These are phyloP conservation scores for Ceratobasidium sp. DNA, from an alignment of 1,284 basidiomycete genomes.

Conservation along the genomic window DNA sequence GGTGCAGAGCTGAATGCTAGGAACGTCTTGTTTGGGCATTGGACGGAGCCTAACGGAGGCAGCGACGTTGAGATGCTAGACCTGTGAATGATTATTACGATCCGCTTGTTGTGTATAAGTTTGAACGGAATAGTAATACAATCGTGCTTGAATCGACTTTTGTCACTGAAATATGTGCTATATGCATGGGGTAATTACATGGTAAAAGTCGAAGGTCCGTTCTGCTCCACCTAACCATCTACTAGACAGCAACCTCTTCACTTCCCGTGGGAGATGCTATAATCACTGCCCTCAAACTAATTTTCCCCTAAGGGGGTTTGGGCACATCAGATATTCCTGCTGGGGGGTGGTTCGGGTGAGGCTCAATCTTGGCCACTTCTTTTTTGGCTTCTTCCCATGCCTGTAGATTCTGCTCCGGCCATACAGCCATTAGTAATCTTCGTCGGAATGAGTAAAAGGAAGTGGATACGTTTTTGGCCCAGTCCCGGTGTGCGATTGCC, in stretches of 20 bases:
- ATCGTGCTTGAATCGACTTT: background rate
- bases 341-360: slow-evolving; percentile 77
- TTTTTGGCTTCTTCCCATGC: slow-evolving; percentile 95
- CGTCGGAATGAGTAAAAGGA: slow-evolving; percentile 22
- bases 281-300: background rate
- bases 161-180: background rate
- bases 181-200: slow-evolving; percentile 25
- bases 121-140: background rate
- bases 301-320: slow-evolving; percentile 56
- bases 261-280: slow-evolving; percentile 62
- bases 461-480: slow-evolving; percentile 82
- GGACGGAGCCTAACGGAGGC: slow-evolving; percentile 10
- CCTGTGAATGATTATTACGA: background rate
- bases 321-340: slow-evolving; percentile 3
- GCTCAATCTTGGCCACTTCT: slow-evolving; percentile 85
- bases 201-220: slow-evolving; percentile 1
- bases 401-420: slow-evolving; percentile 76
- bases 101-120: background rate
- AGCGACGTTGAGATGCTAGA: slow-evolving; percentile 32
- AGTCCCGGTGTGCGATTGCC: slow-evolving; percentile 89
- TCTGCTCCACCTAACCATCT: slow-evolving; percentile 12
- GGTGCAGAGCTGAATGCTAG: slow-evolving; percentile 22
- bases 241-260: background rate
- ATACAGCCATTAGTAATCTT: slow-evolving; percentile 6
- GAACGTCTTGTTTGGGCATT: slow-evolving; percentile 16